A percentile compares a stretch with the other conserved stretches of the same genome.
These are phyloP conservation scores for Diophrys sp. DNA, from an alignment of 73 alveolate species.

Conservation along the genomic window DNA sequence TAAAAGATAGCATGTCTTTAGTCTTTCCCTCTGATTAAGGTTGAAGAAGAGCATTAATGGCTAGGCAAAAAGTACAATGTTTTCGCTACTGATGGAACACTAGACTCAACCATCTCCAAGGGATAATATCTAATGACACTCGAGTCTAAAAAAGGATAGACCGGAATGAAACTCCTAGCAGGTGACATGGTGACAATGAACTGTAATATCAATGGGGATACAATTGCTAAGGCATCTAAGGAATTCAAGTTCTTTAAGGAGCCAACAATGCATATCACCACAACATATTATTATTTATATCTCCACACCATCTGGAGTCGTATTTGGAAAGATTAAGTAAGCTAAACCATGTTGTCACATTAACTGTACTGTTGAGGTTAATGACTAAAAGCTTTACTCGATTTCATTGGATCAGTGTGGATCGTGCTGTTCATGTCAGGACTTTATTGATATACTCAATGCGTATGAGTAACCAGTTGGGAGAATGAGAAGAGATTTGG, in stretches of 20 bases:
- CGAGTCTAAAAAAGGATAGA: background rate
- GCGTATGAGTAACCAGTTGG: background rate
- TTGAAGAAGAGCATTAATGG: background rate
- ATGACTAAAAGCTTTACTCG: background rate
- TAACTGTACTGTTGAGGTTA: background rate
- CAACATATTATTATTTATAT: too few relatives aligned
- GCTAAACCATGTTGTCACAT: background rate
- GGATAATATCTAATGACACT: background rate
- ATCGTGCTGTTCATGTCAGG: background rate
- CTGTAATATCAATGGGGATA: background rate
- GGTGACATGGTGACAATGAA: background rate
- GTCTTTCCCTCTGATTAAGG: background rate
- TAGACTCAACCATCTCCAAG: background rate
- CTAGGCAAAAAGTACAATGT: background rate
- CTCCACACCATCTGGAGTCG: background rate
- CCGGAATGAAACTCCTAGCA: background rate
- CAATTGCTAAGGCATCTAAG: background rate
- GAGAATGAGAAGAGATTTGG: background rate
- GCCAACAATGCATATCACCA: background rate
- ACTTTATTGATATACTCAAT: background rate
- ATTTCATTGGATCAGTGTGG: background rate
- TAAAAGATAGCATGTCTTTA: background rate
- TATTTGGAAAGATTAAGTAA: background rate
- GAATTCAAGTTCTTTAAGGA: background rate
- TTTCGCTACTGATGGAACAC: background rate